Conservation (phyloP, 176 grass and related monocot genomes). For the Eragrostis curvula region DNA sequence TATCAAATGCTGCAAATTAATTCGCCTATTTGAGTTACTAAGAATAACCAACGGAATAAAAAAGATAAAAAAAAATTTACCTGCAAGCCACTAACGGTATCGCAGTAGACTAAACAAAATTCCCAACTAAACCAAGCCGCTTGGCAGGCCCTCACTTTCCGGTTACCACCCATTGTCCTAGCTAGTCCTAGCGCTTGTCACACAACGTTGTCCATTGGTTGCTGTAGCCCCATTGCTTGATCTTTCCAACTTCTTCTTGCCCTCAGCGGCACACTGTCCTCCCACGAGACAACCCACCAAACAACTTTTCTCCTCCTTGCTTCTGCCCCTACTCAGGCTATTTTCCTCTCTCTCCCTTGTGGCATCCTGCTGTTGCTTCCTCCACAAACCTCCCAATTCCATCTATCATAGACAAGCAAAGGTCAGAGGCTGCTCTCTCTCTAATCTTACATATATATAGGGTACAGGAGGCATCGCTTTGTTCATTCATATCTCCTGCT, state of each 20-base stretch:
- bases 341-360: not conserved
- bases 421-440: slow-evolving; percentile 28
- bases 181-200: slow-evolving; percentile 15
- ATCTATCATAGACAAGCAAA: slow-evolving; percentile 7
- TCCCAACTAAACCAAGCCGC: not conserved
- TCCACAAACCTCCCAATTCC: slow-evolving; percentile 47
- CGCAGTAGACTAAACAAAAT: not conserved
- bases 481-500: slow-evolving; percentile 47
- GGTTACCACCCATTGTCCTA: slow-evolving; percentile 10
- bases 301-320: slow-evolving; percentile 43
- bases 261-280: slow-evolving; percentile 36
- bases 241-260: slow-evolving; percentile 49
- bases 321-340: slow-evolving; percentile 46
- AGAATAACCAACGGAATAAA: not conserved
- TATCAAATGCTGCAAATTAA: too few relatives aligned
- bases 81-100: not conserved
- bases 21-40: not conserved
- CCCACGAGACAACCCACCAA: slow-evolving; percentile 51
- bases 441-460: slow-evolving; percentile 59
- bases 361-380: slow-evolving; percentile 31
- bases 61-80: not conserved
- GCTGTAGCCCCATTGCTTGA: slow-evolving; percentile 35
- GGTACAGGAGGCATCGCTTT: slow-evolving; percentile 43
- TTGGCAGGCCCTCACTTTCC: slow-evolving; percentile 1
- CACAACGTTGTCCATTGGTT: slow-evolving; percentile 25